Base-by-base conservation (phyloP, 768 basidiomycete species). In the Baorangia bicolor region DNA sequence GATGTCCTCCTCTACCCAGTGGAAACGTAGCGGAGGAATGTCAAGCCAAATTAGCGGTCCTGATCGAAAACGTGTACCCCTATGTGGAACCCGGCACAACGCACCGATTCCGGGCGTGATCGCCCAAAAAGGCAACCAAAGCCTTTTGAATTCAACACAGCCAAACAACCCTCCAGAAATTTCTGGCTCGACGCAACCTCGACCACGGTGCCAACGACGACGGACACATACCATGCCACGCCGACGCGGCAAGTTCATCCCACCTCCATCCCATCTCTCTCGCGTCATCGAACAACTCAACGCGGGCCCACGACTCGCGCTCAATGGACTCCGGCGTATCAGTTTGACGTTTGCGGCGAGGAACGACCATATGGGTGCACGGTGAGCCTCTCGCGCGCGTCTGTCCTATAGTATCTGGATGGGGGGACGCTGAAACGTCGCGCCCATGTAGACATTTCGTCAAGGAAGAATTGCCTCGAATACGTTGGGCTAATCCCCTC, bases 361-460 rank as follows among this genome's bases (percentile, higher is more conserved):
- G 63, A 88, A 89, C 64, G 85, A 88, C 69, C 86, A 90, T 67
- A 88, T 85, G 66, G 88, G 87, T 59, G 87, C 88, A 27, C 78
- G 87, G 90, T 89, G 51, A 61, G 82, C 38, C n/a, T n/a, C 12
- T 5, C 21, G 14, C n/a, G n/a, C 2, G 5, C 12, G n/a, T 3
- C 3, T 6, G 11, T 20, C 14, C 5, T n/a, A n/a, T n/a, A n/a
- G n/a, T 14, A 18, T 18, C 23, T 1, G 16, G 18, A 18, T 23
- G 45, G 20, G 10, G 30, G 28, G 8, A 21, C 21, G 4, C 18
- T 16, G 18, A 50, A n/a, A n/a, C n/a, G n/a, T n/a, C 50, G 13
- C 13, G 7, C 46, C 10, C 3, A 16, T 18, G 45, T 55, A 90
- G 91, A 42, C 85, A 90, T 75, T 92, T 93, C 59, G 78, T 88